These are phyloP conservation scores for Candida arabinofermentans DNA, from an alignment of 805 yeast genomes.

Conservation along the genomic window DNA sequence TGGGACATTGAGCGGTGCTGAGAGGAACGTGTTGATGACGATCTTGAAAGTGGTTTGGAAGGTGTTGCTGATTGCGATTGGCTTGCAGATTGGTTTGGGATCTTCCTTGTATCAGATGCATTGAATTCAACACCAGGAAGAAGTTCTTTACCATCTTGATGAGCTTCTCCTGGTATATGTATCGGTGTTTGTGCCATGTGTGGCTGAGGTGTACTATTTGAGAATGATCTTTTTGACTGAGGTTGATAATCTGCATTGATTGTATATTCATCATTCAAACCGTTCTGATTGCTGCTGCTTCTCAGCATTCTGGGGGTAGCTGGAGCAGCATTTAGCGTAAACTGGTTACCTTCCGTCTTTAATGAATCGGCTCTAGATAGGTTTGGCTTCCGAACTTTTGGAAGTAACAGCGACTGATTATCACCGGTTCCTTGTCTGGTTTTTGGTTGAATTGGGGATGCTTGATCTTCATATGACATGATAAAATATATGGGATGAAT, in stretches of 20 bases:
- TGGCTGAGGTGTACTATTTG: slow-evolving; percentile 14
- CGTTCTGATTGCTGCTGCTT: slow-evolving; percentile 39
- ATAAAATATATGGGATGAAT: neutral
- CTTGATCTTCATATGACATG: slow-evolving; percentile 1
- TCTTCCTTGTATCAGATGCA: slow-evolving; percentile 9
- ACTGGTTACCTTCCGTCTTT: slow-evolving; percentile 9
- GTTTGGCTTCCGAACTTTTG: slow-evolving; percentile 21
- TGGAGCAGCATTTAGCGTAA: slow-evolving; percentile 39
- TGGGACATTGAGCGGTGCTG: slow-evolving; percentile 4
- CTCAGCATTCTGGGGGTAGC: slow-evolving; percentile 71
- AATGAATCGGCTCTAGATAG: slow-evolving; percentile 20
- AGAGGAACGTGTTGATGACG: slow-evolving; percentile 9
- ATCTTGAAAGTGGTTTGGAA: slow-evolving; percentile 11
- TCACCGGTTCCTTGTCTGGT: neutral
- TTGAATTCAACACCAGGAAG: slow-evolving; percentile 27
- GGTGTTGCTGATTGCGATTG: slow-evolving; percentile 5
- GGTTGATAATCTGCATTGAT: slow-evolving; percentile 17
- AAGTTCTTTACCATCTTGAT: slow-evolving; percentile 10
- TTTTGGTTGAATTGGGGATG: neutral
- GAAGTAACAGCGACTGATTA: slow-evolving; percentile 14
- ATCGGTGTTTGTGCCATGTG: slow-evolving; percentile 15
- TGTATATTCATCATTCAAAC: slow-evolving; percentile 22
- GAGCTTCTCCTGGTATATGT: slow-evolving; percentile 5
- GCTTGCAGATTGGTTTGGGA: slow-evolving; percentile 1
- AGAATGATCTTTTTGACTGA: slow-evolving; percentile 17